These are phyloP conservation scores for Dictyostelium brefeldianum DNA, from an alignment of 78 protist species.

Conservation along the genomic window DNA sequence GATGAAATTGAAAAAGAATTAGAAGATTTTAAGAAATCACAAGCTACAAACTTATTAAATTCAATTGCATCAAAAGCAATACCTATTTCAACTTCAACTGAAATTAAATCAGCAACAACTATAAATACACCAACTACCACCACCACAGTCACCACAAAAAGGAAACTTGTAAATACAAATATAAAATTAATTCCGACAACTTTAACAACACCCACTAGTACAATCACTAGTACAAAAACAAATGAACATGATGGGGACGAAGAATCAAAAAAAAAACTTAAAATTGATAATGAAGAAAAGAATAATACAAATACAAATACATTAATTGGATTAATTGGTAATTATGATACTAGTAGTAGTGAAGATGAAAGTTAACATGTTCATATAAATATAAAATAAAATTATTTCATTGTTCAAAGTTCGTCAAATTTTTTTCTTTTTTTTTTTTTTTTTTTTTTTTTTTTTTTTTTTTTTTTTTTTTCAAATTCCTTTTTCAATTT, in stretches of 20 bases:
- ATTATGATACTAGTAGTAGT: neutral
- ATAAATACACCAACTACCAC: neutral
- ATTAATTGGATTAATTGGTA: neutral
- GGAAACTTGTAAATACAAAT: constrained; percentile 30
- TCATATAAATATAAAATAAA: neutral
- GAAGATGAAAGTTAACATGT: neutral
- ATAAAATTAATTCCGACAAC: constrained; percentile 18
- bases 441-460: neutral
- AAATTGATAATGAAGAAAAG: neutral
- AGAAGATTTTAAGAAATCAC: constrained; percentile 23
- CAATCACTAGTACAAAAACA: neutral
- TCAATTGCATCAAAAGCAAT: neutral
- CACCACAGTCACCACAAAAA: neutral
- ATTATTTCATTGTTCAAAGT: too few relatives aligned
- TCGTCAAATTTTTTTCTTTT: neutral
- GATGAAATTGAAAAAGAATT: constrained; percentile 55
- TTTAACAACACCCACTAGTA: too few relatives aligned
- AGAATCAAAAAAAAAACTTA: neutral
- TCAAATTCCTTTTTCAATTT: neutral
- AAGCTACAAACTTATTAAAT: constrained; percentile 6
- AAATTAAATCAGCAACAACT: neutral
- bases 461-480: constrained; percentile 4
- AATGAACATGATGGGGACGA: neutral
- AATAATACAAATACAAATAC: neutral
- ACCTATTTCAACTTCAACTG: neutral